Percentiles rank a stretch among this genome's conserved stretches.
phyloP scores from a whole-genome alignment of 2,329 filamentous ascomycete species.

The Nemania serpens region DNA sequence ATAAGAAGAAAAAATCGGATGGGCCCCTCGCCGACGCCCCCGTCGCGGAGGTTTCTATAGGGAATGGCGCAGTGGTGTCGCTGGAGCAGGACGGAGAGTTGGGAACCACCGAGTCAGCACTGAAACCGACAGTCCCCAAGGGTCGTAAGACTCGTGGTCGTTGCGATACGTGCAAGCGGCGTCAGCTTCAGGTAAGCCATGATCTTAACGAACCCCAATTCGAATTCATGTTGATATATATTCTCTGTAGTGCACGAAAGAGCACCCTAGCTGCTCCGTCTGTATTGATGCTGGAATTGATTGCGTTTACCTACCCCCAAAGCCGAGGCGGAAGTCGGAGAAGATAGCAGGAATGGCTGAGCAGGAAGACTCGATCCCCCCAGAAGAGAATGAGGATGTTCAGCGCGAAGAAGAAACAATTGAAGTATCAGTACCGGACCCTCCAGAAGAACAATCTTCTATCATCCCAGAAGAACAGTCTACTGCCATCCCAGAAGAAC shows the following conservation, averaged over 20 bases:
- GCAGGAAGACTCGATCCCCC: slow-evolving; percentile 27
- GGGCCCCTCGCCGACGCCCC: slow-evolving; percentile 8
- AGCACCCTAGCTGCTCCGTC: slow-evolving; percentile 42
- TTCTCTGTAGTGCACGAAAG: slow-evolving; percentile 41
- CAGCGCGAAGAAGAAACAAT: slow-evolving; percentile 4
- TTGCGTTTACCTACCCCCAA: slow-evolving; percentile 40
- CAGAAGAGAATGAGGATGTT: slow-evolving; percentile 23
- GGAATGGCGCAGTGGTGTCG: slow-evolving; percentile 36
- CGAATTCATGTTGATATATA: slow-evolving; percentile 1
- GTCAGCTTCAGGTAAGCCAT: slow-evolving; percentile 37
- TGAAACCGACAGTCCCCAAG: slow-evolving; percentile 27
- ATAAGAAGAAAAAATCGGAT: slow-evolving; percentile 36
- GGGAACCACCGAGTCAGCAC: slow-evolving; percentile 36
- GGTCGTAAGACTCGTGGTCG: slow-evolving; percentile 41
- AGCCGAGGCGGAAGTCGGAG: slow-evolving; percentile 37
- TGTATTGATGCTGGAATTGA: slow-evolving; percentile 35
- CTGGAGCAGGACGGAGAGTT: slow-evolving; percentile 35
- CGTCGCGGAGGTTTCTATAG: slow-evolving; percentile 29
- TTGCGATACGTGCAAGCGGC: slow-evolving; percentile 42
- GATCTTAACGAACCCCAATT: neutral
- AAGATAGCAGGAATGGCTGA: slow-evolving; percentile 31
- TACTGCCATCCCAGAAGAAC: neutral
- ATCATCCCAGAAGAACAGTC: neutral
- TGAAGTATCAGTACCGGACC: neutral
- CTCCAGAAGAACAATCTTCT: neutral